Percentiles rank a stretch among this genome's conserved stretches.
phyloP scores from a whole-genome alignment of 1,139 yeast genomes.

The Schwanniomyces etchellsii region DNA sequence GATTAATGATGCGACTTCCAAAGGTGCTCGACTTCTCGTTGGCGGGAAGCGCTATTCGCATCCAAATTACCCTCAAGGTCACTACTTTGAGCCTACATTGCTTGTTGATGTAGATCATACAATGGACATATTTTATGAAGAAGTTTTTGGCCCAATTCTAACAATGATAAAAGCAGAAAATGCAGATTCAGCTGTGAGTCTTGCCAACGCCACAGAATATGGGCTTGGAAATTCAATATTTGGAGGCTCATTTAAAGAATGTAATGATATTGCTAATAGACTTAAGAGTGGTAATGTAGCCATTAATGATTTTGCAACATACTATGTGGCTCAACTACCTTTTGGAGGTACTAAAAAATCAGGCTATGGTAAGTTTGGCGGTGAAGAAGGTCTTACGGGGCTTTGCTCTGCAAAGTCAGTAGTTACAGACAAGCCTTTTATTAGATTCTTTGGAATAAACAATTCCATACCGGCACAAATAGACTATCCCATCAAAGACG shows the following conservation, averaged over 20 bases:
- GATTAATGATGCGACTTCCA: slow-evolving; percentile 64
- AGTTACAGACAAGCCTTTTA: slow-evolving; percentile 75
- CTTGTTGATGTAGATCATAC: slow-evolving; percentile 71
- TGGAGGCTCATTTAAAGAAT: slow-evolving; percentile 51
- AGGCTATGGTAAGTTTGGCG: slow-evolving; percentile 96
- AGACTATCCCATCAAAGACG: slow-evolving; percentile 86
- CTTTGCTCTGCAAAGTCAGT: slow-evolving; percentile 81
- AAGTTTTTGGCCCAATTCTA: slow-evolving; percentile 89
- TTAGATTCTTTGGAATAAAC: slow-evolving; percentile 52
- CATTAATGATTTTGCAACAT: slow-evolving; percentile 94
- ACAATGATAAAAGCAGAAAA: slow-evolving; percentile 67
- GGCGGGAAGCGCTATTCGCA: slow-evolving; percentile 81
- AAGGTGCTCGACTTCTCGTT: slow-evolving; percentile 72
- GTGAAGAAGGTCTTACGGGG: slow-evolving; percentile 91
- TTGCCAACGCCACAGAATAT: slow-evolving; percentile 83
- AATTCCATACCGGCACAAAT: slow-evolving; percentile 81
- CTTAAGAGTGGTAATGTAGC: slow-evolving; percentile 88
- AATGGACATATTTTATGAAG: slow-evolving; percentile 80
- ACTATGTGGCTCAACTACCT: slow-evolving; percentile 90
- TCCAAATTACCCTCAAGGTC: slow-evolving; percentile 94
- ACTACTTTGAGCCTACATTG: slow-evolving; percentile 85
- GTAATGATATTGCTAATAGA: slow-evolving; percentile 57
- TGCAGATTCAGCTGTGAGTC: slow-evolving; percentile 63
- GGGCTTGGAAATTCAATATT: slow-evolving; percentile 92
- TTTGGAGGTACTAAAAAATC: slow-evolving; percentile 92